Conservation (phyloP, 2,329 filamentous ascomycete species). For the Dothideomycetes sp. region DNA sequence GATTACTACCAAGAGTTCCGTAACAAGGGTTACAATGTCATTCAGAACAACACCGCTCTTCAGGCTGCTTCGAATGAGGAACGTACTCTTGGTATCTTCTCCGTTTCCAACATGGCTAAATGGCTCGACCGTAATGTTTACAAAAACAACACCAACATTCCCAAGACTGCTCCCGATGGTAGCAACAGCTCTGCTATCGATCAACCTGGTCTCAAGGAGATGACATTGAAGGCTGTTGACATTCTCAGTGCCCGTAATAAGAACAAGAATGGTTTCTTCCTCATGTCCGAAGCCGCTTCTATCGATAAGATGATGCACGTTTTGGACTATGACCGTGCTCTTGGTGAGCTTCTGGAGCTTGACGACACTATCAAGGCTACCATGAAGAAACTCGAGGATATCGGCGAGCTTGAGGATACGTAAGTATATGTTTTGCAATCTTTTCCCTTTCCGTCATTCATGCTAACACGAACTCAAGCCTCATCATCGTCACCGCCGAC, state of each 20-base stretch:
- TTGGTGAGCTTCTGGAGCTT: constrained; percentile 76
- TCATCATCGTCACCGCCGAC: constrained; percentile 75
- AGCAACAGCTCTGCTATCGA: constrained; percentile 56
- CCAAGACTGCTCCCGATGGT: constrained; percentile 62
- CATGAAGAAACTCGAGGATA: constrained; percentile 56
- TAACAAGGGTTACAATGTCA: constrained; percentile 62
- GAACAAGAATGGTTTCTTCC: constrained; percentile 61
- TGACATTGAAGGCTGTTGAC: constrained; percentile 80
- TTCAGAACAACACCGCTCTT: constrained; percentile 66
- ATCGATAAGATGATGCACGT: constrained; percentile 88
- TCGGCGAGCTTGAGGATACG: constrained; percentile 65
- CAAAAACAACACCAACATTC: constrained; percentile 55
- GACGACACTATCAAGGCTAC: constrained; percentile 75
- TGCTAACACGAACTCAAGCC: no score
- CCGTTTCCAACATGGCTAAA: constrained; percentile 63
- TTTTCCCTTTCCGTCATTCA: no score
- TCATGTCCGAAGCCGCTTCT: constrained; percentile 78
- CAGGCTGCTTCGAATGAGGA: constrained; percentile 46
- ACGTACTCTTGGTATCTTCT: constrained; percentile 70
- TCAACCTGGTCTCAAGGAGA: constrained; percentile 76
- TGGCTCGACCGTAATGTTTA: constrained; percentile 84
- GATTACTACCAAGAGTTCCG: constrained; percentile 66
- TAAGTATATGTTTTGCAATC: no score
- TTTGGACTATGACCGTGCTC: constrained; percentile 75
- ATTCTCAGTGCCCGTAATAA: constrained; percentile 58